A percentile compares a stretch with the other conserved stretches of the same genome.
phyloP scores from a whole-genome alignment of 2,329 filamentous ascomycete species.

The Pseudogymnoascus sp. region DNA sequence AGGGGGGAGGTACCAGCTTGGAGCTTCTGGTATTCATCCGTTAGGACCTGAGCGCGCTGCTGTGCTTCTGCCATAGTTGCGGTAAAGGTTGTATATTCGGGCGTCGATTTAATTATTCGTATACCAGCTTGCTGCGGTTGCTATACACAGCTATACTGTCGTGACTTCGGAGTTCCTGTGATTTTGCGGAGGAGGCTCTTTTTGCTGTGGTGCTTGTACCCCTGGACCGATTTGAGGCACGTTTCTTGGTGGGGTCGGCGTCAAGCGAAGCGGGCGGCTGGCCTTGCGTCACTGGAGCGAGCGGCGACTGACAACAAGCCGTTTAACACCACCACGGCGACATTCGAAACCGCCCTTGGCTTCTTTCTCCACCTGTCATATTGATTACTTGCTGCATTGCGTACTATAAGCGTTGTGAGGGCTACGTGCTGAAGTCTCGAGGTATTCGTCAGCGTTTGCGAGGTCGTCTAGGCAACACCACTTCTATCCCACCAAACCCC shows the following conservation, averaged over 20 bases:
- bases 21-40: constrained; percentile 80
- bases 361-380: background rate
- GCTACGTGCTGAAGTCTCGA: background rate
- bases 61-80: constrained; percentile 63
- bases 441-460: background rate
- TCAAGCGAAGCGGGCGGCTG: background rate
- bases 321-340: background rate
- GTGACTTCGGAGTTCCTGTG: background rate
- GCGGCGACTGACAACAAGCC: background rate
- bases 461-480: constrained; percentile 8
- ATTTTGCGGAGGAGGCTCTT: background rate
- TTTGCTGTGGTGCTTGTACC: background rate
- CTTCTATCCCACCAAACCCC: background rate
- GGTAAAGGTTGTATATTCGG: background rate
- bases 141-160: background rate
- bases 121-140: background rate
- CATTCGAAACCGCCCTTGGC: background rate
- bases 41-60: constrained; percentile 71
- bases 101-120: background rate
- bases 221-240: background rate
- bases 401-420: background rate
- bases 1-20: constrained; percentile 59
- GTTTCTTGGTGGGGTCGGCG: background rate
- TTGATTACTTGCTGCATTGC: background rate
- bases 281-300: background rate